These are phyloP conservation scores for Arthrobotrys entomopaga DNA, from an alignment of 2,329 filamentous ascomycete genomes.

Conservation along the genomic window DNA sequence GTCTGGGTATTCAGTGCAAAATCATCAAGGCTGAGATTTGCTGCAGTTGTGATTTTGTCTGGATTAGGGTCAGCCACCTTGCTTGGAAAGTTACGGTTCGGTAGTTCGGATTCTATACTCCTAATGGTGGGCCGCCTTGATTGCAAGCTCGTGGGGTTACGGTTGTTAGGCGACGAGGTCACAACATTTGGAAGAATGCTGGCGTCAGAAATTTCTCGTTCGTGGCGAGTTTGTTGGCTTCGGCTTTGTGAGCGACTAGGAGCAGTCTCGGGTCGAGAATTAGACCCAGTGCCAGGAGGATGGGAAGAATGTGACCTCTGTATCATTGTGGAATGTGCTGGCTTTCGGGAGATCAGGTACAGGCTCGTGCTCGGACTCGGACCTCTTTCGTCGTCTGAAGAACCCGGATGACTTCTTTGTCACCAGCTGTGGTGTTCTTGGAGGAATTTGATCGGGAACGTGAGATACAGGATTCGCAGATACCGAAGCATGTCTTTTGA, in stretches of 20 bases:
- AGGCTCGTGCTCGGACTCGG: conserved; percentile 73
- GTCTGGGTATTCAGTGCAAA: conserved; percentile 27
- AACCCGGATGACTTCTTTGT: conserved; percentile 94
- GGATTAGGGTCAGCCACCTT: conserved; percentile 34
- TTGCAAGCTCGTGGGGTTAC: conserved; percentile 25
- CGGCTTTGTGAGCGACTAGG: conserved; percentile 37
- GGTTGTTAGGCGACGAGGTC: conserved; percentile 34
- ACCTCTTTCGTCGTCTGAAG: conserved; percentile 93
- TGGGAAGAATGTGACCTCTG: conserved; percentile 87
- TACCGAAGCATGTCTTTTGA: conserved; percentile 55
- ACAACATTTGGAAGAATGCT: conserved; percentile 35
- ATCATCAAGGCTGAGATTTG: conserved; percentile 47
- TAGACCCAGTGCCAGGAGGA: conserved; percentile 69
- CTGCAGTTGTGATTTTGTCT: conserved; percentile 51
- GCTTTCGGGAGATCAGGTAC: conserved; percentile 68
- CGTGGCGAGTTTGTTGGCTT: conserved; percentile 33
- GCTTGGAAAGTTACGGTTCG: conserved; percentile 38
- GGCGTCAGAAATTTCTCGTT: conserved; percentile 41
- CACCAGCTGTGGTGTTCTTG: conserved; percentile 56
- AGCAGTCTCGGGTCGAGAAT: conserved; percentile 42
- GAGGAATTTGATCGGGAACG: conserved; percentile 63
- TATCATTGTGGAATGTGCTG: conserved; percentile 68
- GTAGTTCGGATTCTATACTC: conserved; percentile 52
- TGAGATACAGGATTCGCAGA: conserved; percentile 62
- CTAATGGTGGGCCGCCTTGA: conserved; percentile 47